Conservation (phyloP, 768 basidiomycete species). For the Mycena belliarum region DNA sequence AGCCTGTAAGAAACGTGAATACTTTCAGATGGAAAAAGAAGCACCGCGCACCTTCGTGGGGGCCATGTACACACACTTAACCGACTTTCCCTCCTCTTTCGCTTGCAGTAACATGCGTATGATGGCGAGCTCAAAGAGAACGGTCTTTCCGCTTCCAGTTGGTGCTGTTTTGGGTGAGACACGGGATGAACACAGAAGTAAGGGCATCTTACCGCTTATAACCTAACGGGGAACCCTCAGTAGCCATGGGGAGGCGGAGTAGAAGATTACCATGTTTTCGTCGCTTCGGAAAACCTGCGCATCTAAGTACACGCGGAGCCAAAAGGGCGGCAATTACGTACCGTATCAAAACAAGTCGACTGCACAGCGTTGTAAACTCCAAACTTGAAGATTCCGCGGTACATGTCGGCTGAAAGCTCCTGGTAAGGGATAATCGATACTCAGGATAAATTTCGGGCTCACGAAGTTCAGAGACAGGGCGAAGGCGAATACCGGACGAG, state of each 20-base stretch:
- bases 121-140: conserved; percentile 89
- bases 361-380: conserved; percentile 92
- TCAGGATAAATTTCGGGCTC: conserved; percentile 24
- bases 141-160: conserved; percentile 95
- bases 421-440: conserved; percentile 9
- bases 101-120: conserved; percentile 65
- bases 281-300: conserved; percentile 59
- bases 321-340: conserved; percentile 34
- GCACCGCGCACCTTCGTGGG: conserved; percentile 72
- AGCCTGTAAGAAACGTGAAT: conserved; percentile 49
- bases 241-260: conserved; percentile 5
- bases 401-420: conserved; percentile 68
- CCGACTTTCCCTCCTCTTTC: conserved; percentile 32
- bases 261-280: conserved; percentile 61
- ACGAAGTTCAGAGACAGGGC: conserved; percentile 77
- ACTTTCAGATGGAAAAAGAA: neutral
- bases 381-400: conserved; percentile 82
- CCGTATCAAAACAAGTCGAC: conserved; percentile 76
- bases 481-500: conserved; percentile 51
- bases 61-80: conserved; percentile 88
- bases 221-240: conserved; percentile 46
- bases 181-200: neutral
- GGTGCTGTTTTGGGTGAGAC: conserved; percentile 60
- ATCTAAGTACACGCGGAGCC: neutral
- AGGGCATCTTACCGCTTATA: conserved; percentile 55